Percentiles rank a stretch among this genome's conserved stretches.
Conservation (phyloP, 345 rosid genomes). For the Salix caprea region DNA sequence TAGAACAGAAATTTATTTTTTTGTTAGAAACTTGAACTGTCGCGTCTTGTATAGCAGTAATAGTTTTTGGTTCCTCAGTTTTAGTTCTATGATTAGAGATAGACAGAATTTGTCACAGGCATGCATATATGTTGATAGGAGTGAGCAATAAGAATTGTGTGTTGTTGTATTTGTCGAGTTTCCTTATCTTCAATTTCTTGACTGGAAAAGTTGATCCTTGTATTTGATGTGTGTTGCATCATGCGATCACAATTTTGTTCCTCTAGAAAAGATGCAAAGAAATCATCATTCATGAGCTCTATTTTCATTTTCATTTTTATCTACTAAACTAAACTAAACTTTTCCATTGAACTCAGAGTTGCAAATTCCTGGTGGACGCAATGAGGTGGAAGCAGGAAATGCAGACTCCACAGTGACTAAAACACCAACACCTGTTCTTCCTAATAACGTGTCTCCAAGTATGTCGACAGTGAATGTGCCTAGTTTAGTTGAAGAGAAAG, state of each 20-base stretch:
- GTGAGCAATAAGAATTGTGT: not conserved
- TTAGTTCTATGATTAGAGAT: not conserved
- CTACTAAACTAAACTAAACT: slow-evolving; percentile 3
- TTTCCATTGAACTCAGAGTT: slow-evolving; percentile 47
- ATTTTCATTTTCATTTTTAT: not conserved
- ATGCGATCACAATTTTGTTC: not conserved
- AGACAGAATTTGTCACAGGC: not conserved
- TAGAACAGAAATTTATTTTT: not conserved
- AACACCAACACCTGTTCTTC: slow-evolving; percentile 25
- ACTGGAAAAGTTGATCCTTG: not conserved
- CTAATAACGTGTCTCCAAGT: slow-evolving; percentile 38
- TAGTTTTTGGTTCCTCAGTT: not conserved
- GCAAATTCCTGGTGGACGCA: slow-evolving; percentile 43
- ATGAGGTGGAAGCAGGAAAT: slow-evolving; percentile 54
- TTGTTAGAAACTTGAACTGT: not conserved
- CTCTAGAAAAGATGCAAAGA: not conserved
- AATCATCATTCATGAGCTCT: not conserved
- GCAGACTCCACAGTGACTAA: slow-evolving; percentile 30
- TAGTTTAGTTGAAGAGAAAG: slow-evolving; percentile 42
- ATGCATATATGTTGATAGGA: not conserved
- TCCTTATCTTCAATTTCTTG: not conserved
- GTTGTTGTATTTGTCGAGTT: not conserved
- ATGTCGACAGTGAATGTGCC: slow-evolving; percentile 26
- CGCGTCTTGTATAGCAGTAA: not conserved
- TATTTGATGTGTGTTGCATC: not conserved